A percentile compares a stretch with the other conserved stretches of the same genome.
phyloP scores from a whole-genome alignment of 208 protist species.

The Crithidia fasciculata region DNA sequence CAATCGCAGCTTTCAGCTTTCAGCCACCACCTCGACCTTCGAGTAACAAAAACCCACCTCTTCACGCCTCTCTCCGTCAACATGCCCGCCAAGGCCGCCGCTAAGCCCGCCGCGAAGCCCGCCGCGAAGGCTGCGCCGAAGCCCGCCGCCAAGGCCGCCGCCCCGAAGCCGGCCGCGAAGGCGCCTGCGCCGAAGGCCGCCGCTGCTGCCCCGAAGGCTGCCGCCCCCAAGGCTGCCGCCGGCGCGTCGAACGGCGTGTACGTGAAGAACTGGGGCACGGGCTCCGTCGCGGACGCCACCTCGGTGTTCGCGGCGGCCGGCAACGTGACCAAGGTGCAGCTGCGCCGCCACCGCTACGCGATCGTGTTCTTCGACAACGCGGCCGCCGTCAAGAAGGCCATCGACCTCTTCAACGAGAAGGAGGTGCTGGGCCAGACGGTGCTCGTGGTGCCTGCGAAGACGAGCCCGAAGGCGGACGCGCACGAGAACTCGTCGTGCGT shows the following conservation, averaged over 20 bases:
- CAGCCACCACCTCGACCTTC: conserved; percentile 74
- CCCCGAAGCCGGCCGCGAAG: conserved; percentile 53
- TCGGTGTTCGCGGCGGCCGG: conserved; percentile 63
- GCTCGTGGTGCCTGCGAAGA: conserved; percentile 75
- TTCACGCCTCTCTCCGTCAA: conserved; percentile 24
- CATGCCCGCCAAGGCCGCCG: conserved; percentile 70
- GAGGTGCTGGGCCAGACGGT: conserved; percentile 68
- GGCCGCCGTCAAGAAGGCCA: conserved; percentile 87
- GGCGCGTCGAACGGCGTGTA: conserved; percentile 78
- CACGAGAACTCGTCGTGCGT: conserved; percentile 77
- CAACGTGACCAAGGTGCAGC: conserved; percentile 57
- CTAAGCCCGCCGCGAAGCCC: conserved; percentile 38
- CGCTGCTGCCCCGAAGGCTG: conserved; percentile 45
- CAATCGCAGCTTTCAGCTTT: conserved; percentile 38
- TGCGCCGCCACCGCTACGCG: conserved; percentile 83
- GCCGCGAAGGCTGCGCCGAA: conserved; percentile 47
- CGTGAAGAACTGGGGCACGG: conserved; percentile 87
- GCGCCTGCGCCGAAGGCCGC: conserved; percentile 50
- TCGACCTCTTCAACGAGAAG: conserved; percentile 89
- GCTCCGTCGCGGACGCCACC: conserved; percentile 69
- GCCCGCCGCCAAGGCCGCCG: conserved; percentile 48
- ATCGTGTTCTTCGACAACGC: conserved; percentile 83
- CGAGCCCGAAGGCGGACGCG: conserved; percentile 74
- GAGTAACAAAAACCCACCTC: conserved; percentile 78
- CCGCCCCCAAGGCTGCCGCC: conserved; percentile 37